phyloP scores from a whole-genome alignment of 371 early-diverging fungal genomes.

The Apophysomyces trapeziformis region DNA sequence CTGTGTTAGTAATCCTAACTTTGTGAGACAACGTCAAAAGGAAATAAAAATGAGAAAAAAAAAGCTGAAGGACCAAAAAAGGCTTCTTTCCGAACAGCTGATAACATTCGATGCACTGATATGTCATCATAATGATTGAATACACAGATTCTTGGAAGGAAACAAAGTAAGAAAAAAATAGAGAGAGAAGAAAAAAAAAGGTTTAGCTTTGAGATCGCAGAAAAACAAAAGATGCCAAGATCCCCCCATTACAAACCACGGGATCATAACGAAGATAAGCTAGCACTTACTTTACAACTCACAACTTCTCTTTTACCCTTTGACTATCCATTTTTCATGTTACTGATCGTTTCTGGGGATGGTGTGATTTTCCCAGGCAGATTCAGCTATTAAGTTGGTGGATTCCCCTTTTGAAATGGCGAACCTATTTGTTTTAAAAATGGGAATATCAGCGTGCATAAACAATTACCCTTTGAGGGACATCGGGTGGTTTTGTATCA shows the following conservation, averaged over 20 bases:
- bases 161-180: no score
- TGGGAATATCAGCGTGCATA: not conserved
- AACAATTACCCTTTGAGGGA: not conserved
- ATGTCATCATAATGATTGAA: not conserved
- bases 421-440: not conserved
- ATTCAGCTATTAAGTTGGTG: not conserved
- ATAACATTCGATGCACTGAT: not conserved
- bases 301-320: not conserved
- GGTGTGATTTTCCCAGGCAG: not conserved
- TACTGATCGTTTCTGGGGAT: not conserved
- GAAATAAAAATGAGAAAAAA: not conserved
- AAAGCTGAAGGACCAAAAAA: not conserved
- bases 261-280: not conserved
- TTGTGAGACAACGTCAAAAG: not conserved
- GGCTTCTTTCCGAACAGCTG: conserved; percentile 2
- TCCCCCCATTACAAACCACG: not conserved
- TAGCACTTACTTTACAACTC: no score
- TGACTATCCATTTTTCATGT: not conserved
- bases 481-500: not conserved
- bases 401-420: no score
- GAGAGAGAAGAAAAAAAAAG: no score
- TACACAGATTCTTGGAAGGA: not conserved
- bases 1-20: no score
- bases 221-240: not conserved
- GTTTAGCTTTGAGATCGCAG: no score